Base-by-base conservation (phyloP, 306 rosid genomes). In the Medicago arabica region DNA sequence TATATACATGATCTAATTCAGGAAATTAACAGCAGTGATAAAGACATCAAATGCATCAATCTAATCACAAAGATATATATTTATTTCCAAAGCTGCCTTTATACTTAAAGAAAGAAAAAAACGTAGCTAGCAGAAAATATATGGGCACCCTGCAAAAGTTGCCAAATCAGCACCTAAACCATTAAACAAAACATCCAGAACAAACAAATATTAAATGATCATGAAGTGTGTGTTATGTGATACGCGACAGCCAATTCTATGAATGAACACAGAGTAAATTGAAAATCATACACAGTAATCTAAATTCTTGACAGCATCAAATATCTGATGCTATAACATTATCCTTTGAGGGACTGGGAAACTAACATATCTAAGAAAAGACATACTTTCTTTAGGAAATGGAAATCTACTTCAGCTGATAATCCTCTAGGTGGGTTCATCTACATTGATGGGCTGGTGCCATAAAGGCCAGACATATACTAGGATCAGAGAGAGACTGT, bases 121-220 rank as follows among this genome's bases (percentile, higher is more conserved):
- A 63, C 25, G 34, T 63, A 3, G 25, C 64, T 39, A 65, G 55
- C 44, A 65, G 19, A 75, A n/a, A 47, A 38, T 39, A 10, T 62
- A 17, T 10, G 46, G 62, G 55, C 2, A 31, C 69, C 78, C 70
- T 44, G 21, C 13, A 5, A 19, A 58, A 41, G 17, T 36, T n/a
- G 68, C 6, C 25, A 8, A 57, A 13, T 57, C 51, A 72, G 76
- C 54, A 55, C 15, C 17, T 21, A 75, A 47, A 51, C 57, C 31
- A 28, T 28, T 28, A 28, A 28, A 3, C 31, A 28, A 28, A 28
- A 28, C 4, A 28, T 28, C 3, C 31, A 28, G 31, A 28, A 28
- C 31, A 28, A 3, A 28, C 31, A 28, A 28, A 28, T 28, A 28
- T 28, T 28, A 28, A 28, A 28, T 28, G 31, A 28, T 28, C 31